A percentile compares a stretch with the other conserved stretches of the same genome.
Conservation (phyloP, 768 basidiomycete species). For the Termitomyces sp. region DNA sequence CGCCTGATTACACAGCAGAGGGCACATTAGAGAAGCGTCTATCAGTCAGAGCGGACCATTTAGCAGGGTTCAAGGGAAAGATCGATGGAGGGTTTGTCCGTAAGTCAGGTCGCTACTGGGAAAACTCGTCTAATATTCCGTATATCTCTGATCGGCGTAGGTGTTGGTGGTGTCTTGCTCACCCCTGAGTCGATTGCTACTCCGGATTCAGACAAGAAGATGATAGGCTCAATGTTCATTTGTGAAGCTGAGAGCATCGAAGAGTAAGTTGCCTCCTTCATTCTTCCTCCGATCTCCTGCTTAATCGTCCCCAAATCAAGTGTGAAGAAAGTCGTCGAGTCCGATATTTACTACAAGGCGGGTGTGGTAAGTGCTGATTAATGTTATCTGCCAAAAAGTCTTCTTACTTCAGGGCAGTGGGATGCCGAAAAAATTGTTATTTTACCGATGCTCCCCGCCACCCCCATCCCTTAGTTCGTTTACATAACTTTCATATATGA, state of each 20-base stretch:
- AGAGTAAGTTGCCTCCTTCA: slow-evolving; percentile 22
- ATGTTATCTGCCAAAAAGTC: neutral
- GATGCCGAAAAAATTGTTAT: slow-evolving; percentile 50
- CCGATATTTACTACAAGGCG: slow-evolving; percentile 35
- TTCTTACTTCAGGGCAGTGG: slow-evolving; percentile 35
- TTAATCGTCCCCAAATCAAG: slow-evolving; percentile 14
- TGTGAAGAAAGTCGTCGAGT: slow-evolving; percentile 32
- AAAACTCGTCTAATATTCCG: neutral
- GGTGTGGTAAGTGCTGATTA: slow-evolving; percentile 30
- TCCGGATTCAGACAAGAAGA: slow-evolving; percentile 42
- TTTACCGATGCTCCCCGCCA: slow-evolving; percentile 37
- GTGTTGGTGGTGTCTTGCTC: slow-evolving; percentile 51
- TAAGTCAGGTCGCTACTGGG: slow-evolving; percentile 23
- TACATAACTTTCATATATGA: neutral
- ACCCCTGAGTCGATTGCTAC: slow-evolving; percentile 52
- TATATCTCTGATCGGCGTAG: slow-evolving; percentile 22
- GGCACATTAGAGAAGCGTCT: slow-evolving; percentile 54
- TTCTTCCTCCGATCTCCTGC: neutral
- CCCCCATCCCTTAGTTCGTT: neutral
- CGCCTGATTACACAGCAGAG: slow-evolving; percentile 59
- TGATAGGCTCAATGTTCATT: slow-evolving; percentile 57
- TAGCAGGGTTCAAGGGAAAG: slow-evolving; percentile 36
- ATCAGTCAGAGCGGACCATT: slow-evolving; percentile 48
- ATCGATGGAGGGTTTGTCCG: slow-evolving; percentile 44
- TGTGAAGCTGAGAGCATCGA: slow-evolving; percentile 50